Base-by-base conservation (phyloP, 2,329 filamentous ascomycete genomes). In the Claviceps fusiformis region DNA sequence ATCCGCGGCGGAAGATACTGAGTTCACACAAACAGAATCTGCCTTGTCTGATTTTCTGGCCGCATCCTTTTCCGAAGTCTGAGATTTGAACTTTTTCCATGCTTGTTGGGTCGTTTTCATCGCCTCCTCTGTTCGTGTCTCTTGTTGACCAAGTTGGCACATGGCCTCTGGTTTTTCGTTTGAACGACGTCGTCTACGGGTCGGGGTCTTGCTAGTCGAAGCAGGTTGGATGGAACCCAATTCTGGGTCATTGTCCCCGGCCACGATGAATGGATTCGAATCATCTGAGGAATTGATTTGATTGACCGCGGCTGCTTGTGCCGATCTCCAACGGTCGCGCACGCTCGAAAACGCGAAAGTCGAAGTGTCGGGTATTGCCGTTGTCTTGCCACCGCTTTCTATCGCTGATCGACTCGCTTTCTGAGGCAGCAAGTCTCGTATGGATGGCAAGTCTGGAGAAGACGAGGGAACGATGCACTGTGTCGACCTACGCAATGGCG, bases 391-490 rank as follows among this genome's bases (percentile, higher is more conserved):
- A 6, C 70, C 72, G 45, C 64, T 71, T 45, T 63, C 63, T 10
- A 73, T 57, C 1, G 67, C 46, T 3, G 70, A 61, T 11, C 61
- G 68, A 31, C 61, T 69, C 11, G 62, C 59, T 29, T 57, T 59
- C 46, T 71, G 74, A 3, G 70, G 67, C 1, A 77, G 59, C 10
- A 82, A 63, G 3, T 81, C 73, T 43, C 70, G 69, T 0, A 82
- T 65, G 0, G 78, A 73, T 3, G 80, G 80, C 0, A 82, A 65
- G n/a, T 71, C 71, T n/a, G 79, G 78, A 5, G 79, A 81, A 0
- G 78, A 80, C 0, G 78, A 78, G 9, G 63, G 48, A 15, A 57
- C 58, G 19, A 68, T 62, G 55, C 65, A 58, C 55, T 46, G 67
- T 60, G 59, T 69, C 64, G 68, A 58, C 52, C 61, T 67, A 55